Percentiles rank a stretch among this genome's conserved stretches.
Evolutionary conservation across 805 yeast species (phyloP).

Genomic region (Starmerella apis): DNA sequence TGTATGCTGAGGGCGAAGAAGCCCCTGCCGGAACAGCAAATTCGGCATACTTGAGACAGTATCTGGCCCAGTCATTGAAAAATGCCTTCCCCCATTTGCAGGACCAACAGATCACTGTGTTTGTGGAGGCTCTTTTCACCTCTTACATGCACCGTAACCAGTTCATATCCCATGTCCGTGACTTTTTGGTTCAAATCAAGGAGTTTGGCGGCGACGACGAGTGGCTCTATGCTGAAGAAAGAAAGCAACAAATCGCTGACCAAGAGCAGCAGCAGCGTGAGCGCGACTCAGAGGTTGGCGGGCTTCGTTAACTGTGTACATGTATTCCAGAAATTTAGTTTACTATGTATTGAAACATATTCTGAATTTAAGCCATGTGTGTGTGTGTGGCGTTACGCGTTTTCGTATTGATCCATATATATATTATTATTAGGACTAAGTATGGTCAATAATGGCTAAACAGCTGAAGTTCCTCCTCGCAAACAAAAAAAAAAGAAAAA

Average conservation of each 20-base stretch:
- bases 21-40: constrained; percentile 82
- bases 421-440: too few species aligned
- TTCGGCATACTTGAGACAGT: constrained; percentile 65
- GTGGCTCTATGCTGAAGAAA: constrained; percentile 88
- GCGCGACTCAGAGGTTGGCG: constrained; percentile 80
- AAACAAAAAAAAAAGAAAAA: too few species aligned
- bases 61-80: constrained; percentile 66
- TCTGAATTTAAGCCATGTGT: too few species aligned
- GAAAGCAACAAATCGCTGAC: constrained; percentile 63
- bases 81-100: constrained; percentile 90
- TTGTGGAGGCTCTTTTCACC: constrained; percentile 59
- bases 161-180: constrained; percentile 80
- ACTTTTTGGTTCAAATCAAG: constrained; percentile 90
- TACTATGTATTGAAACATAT: too few species aligned
- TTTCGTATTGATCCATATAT: neutral
- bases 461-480: too few species aligned
- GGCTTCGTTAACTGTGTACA: too few species aligned
- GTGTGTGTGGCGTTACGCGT: too few species aligned
- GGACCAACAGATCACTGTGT: constrained; percentile 68
- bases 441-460: too few species aligned
- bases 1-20: constrained; percentile 59
- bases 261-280: constrained; percentile 61
- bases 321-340: too few species aligned
- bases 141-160: constrained; percentile 62
- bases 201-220: constrained; percentile 94